Percentiles rank a stretch among this genome's conserved stretches.
Conservation (phyloP, 495 filamentous ascomycete genomes). For the Xanthoparmelia taractica region DNA sequence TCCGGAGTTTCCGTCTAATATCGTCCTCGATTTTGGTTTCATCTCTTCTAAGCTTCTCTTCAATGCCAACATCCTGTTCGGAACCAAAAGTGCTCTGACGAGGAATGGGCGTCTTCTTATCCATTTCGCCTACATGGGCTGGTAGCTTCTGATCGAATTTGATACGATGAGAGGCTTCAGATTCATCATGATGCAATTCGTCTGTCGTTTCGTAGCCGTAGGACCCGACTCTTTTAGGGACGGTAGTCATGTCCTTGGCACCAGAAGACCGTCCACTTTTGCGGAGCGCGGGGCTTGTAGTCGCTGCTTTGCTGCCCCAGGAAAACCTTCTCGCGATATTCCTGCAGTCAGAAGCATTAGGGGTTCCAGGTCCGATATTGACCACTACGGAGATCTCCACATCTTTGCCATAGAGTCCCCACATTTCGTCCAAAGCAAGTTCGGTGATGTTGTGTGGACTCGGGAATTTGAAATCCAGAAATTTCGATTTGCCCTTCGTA, state of each 20-base stretch:
- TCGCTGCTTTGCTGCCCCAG: constrained; percentile 14
- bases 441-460: constrained; percentile 24
- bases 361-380: constrained; percentile 24
- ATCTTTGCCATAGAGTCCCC: constrained; percentile 21
- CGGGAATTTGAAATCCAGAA: constrained; percentile 18
- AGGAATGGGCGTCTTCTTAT: constrained; percentile 11
- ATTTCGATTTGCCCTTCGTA: constrained; percentile 7
- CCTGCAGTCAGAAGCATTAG: constrained; percentile 15
- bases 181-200: neutral
- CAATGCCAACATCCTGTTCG: constrained; percentile 12
- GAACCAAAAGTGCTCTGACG: constrained; percentile 19
- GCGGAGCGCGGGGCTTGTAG: neutral
- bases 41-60: constrained; percentile 18
- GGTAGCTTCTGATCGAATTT: constrained; percentile 5
- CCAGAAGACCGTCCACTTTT: neutral
- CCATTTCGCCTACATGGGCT: neutral
- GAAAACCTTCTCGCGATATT: constrained; percentile 21
- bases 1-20: constrained; percentile 19
- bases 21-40: constrained; percentile 21
- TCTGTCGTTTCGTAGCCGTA: neutral
- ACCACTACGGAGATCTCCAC: constrained; percentile 19
- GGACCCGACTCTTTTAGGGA: neutral
- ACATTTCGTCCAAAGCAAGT: constrained; percentile 26
- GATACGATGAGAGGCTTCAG: neutral
- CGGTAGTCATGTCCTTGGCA: neutral